A percentile compares a stretch with the other conserved stretches of the same genome.
phyloP scores from a whole-genome alignment of 192 early-diverging fungal genomes.

The Fimicolochytrium jonesii region DNA sequence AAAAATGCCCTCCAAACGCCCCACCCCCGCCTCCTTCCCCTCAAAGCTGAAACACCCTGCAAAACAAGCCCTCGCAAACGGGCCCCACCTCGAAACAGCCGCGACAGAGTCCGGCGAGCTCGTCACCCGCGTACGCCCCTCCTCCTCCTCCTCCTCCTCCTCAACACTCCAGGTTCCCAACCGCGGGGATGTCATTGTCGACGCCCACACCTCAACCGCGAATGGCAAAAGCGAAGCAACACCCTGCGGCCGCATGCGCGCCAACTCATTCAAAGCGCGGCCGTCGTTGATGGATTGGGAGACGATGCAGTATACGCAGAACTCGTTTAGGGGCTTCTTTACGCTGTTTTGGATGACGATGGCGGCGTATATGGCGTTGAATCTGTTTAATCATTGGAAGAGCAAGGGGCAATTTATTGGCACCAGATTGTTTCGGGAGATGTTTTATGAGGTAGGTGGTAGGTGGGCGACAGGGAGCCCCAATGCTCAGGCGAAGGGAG shows the following conservation, averaged over 20 bases:
- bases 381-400: conserved; percentile 53
- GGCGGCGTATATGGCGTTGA: conserved; percentile 62
- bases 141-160: background rate
- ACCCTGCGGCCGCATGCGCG: background rate
- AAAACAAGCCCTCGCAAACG: conserved; percentile 1
- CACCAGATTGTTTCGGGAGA: conserved; percentile 48
- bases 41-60: conserved; percentile 9
- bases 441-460: conserved; percentile 24
- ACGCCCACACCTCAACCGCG: background rate
- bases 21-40: too few relatives aligned
- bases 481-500: too few relatives aligned
- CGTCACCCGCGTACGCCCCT: conserved; percentile 8
- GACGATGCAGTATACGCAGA: conserved; percentile 24
- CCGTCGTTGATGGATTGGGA: conserved; percentile 34
- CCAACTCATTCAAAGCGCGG: conserved; percentile 29
- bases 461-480: too few relatives aligned
- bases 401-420: conserved; percentile 48
- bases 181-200: background rate
- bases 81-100: conserved; percentile 13
- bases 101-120: background rate
- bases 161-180: background rate
- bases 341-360: conserved; percentile 82
- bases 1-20: too few relatives aligned
- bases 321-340: conserved; percentile 66
- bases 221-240: background rate